phyloP scores from a whole-genome alignment of 176 grass and related monocot genomes.

The Avena insularis region DNA sequence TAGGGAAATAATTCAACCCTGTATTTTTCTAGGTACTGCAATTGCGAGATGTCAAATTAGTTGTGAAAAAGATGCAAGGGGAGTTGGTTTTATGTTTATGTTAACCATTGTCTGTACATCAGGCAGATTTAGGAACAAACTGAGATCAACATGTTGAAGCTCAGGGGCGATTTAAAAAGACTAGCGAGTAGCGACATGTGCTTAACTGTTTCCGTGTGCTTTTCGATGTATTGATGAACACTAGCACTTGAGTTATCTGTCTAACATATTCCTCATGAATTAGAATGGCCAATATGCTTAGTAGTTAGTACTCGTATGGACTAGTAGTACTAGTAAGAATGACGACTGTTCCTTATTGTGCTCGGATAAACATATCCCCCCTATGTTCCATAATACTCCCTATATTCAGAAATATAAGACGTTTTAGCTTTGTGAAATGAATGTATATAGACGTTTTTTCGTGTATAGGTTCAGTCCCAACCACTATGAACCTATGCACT shows the following conservation, averaged over 20 bases:
- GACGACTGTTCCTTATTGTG: no score
- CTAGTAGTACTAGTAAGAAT: no score
- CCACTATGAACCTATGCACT: no score
- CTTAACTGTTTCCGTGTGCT: background rate
- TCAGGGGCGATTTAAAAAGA: background rate
- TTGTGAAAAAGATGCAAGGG: background rate
- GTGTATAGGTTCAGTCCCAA: no score
- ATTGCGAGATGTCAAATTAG: background rate
- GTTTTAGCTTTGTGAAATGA: no score
- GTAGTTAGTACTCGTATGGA: no score
- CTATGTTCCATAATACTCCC: no score
- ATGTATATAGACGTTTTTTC: no score
- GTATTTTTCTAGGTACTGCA: background rate
- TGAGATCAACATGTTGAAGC: background rate
- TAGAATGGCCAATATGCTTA: no score
- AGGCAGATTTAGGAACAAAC: background rate
- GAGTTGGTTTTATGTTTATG: background rate
- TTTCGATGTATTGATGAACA: background rate
- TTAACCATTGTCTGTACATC: background rate
- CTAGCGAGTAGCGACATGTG: background rate
- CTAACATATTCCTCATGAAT: no score
- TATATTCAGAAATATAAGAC: no score
- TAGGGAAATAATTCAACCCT: background rate
- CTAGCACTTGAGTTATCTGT: background rate
- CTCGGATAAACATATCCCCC: no score